Base-by-base conservation (phyloP, 1,139 yeast species). In the Taiozyma sp. region DNA sequence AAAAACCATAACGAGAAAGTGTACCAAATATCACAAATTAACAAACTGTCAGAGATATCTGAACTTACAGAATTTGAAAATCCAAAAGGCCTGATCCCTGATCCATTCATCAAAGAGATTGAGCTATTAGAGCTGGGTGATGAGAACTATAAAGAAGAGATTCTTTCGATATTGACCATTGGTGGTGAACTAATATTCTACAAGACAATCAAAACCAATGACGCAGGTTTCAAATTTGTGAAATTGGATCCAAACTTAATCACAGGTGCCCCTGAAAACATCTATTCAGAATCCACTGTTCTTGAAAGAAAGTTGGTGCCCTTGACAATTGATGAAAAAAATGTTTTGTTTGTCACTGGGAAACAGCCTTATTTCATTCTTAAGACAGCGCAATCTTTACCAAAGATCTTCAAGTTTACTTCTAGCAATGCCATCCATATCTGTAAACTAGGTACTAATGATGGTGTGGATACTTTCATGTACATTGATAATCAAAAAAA, bases 141-240 rank as follows among this genome's bases (percentile, higher is more conserved):
- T 59, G 62, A 60, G 7, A 55, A 63, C 38, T 57, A 61, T 23
- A 68, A 73, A 28, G 73, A 79, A 49, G 92, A 88, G 58, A 84
- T 82, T 65, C 66, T 91, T 54, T 75, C 91, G 0, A 72, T 89
- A 8, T 71, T 90, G 48, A 89, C 96, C 0, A 79, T 83, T 64
- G 92, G 93, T 50, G 95, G 95, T 60, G 96, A 90, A 65, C 71
- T 89, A 1, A 72, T 82, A 45, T 71, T 87, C 55, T 90, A 90
- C 65, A 81, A 82, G 59, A 70, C 84, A 43, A 80, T 73, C 53
- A 77, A 62, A 56, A 68, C 22, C 53, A 52, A 39, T 27, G 8
- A n/a, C 65, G 65, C 40, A 78, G 75, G 45, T 76, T 73, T 58
- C 71, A 75, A 54, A 73, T 84, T 48, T 61, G 69, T 41, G 79